Conservation (phyloP, 352 stramenopile species). For the Pythium diclinum region DNA sequence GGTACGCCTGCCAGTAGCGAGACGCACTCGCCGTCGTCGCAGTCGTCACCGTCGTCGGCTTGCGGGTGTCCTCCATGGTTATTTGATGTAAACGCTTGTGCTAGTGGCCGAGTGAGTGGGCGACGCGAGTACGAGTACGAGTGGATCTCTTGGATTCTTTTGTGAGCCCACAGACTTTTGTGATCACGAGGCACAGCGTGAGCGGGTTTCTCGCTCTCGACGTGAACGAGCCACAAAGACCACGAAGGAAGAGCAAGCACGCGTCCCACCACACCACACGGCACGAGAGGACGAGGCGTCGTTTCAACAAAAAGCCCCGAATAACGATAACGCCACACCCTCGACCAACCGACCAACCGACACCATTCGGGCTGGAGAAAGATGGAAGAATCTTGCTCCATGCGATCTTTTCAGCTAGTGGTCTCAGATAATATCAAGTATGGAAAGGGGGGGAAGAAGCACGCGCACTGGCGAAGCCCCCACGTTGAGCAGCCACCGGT, state of each 20-base stretch:
- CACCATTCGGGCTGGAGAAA: not conserved
- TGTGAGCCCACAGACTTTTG: not conserved
- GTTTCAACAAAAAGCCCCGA: not conserved
- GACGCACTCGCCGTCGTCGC: not conserved
- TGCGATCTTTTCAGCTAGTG: not conserved
- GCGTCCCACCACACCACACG: not conserved
- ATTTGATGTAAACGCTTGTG: not conserved
- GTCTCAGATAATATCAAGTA: too few relatives aligned
- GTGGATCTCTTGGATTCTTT: not conserved
- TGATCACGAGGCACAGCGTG: not conserved
- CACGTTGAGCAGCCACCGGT: not conserved
- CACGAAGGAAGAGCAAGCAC: too few relatives aligned
- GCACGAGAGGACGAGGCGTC: not conserved
- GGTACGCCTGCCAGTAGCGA: not conserved
- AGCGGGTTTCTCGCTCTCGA: not conserved
- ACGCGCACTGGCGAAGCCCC: not conserved
- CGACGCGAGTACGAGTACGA: too few relatives aligned
- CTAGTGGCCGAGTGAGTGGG: too few relatives aligned
- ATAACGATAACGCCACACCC: not conserved
- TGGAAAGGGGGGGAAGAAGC: not conserved
- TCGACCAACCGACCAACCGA: not conserved
- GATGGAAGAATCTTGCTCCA: not conserved
- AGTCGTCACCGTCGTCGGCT: not conserved
- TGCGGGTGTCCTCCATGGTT: not conserved
- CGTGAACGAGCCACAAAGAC: too few relatives aligned